Conservation (phyloP, 2,329 filamentous ascomycete genomes). For the Bisporella sp. region DNA sequence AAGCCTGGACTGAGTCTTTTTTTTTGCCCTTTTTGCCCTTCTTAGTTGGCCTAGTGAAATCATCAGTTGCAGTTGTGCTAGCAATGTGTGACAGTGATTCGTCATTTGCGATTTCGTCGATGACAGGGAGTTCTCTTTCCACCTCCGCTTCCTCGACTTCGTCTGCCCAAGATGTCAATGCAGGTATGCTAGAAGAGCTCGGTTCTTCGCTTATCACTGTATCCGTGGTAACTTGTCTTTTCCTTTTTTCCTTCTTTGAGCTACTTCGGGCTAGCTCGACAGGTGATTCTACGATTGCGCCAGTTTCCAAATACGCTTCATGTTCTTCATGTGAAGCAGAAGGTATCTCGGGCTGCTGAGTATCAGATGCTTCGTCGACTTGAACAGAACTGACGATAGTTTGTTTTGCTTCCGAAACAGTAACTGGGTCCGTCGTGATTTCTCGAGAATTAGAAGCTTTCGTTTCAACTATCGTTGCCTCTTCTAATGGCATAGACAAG, state of each 20-base stretch:
- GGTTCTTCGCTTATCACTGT: constrained; percentile 5
- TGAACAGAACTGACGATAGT: not conserved
- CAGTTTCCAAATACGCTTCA: not conserved
- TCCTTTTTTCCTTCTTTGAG: constrained; percentile 27
- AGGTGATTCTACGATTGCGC: not conserved
- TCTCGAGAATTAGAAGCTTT: not conserved
- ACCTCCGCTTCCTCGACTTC: constrained; percentile 24
- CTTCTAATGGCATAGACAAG: not conserved
- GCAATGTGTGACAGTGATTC: constrained; percentile 25
- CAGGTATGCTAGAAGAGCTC: constrained; percentile 4
- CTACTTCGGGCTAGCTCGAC: constrained; percentile 9
- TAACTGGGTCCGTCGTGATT: not conserved
- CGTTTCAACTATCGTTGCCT: not conserved
- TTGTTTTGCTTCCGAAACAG: not conserved
- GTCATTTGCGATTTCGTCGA: constrained; percentile 23
- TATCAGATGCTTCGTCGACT: not conserved
- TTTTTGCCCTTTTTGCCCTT: constrained; percentile 34
- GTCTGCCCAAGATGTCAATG: constrained; percentile 22
- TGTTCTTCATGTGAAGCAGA: not conserved
- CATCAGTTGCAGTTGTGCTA: constrained; percentile 16
- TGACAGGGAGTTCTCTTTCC: constrained; percentile 20
- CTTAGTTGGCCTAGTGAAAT: constrained; percentile 25
- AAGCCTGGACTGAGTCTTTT: constrained; percentile 15
- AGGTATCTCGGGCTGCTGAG: not conserved
- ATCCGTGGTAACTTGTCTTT: constrained; percentile 20